A percentile compares a stretch with the other conserved stretches of the same genome.
phyloP scores from a whole-genome alignment of 306 rosid genomes.

The Carpinus fangiana region DNA sequence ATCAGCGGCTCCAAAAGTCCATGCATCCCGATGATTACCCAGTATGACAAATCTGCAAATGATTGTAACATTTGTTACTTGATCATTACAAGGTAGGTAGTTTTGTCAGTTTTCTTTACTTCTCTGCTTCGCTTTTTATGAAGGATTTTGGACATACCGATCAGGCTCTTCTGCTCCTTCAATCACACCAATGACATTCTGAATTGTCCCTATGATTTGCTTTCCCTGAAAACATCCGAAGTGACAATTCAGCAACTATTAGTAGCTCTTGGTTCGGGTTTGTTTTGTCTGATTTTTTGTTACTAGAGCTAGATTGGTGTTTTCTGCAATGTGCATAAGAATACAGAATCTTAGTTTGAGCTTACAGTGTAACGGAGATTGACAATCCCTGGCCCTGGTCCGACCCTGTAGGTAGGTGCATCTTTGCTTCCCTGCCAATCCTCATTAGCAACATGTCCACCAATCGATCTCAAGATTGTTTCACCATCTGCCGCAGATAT shows the following conservation, averaged over 20 bases:
- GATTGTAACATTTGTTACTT: constrained; percentile 23
- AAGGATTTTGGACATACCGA: constrained; percentile 39
- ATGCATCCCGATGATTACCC: constrained; percentile 80
- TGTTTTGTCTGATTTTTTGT: background rate
- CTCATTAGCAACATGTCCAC: constrained; percentile 55
- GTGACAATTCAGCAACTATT: background rate
- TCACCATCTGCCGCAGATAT: constrained; percentile 63
- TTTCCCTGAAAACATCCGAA: constrained; percentile 47
- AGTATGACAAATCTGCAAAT: constrained; percentile 62
- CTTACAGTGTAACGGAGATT: constrained; percentile 56
- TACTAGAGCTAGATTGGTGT: background rate
- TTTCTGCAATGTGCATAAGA: background rate
- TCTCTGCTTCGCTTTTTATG: background rate
- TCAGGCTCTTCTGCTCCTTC: constrained; percentile 81
- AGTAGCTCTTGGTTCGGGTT: background rate
- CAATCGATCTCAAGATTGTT: constrained; percentile 48
- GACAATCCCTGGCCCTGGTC: constrained; percentile 77
- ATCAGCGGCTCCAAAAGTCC: constrained; percentile 90
- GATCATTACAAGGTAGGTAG: constrained; percentile 11
- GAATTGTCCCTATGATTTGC: constrained; percentile 47
- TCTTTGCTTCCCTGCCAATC: constrained; percentile 77
- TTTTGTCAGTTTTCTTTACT: background rate
- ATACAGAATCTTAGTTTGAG: constrained; percentile 5
- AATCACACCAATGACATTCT: constrained; percentile 69
- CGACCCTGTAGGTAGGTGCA: constrained; percentile 53